Evolutionary conservation across 148 eudicot genomes (phyloP).

Genomic region (Rhododendron molle): DNA sequence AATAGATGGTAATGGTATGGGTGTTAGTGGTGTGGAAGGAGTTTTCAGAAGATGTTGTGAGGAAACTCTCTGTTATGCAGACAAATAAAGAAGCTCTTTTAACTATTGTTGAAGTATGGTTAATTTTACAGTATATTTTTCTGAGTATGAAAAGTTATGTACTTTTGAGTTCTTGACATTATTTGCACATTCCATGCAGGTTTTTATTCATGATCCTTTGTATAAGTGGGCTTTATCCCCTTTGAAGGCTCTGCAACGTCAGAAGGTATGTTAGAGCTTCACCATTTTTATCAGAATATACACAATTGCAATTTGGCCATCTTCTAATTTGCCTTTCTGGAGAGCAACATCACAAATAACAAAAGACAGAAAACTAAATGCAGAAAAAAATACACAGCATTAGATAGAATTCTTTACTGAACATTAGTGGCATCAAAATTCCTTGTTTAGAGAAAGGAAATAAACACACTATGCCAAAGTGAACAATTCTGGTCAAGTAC

Average conservation of each 20-base stretch:
- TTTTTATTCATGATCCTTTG: constrained; percentile 95
- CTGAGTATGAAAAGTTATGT: background rate
- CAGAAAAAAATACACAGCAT: background rate
- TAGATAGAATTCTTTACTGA: background rate
- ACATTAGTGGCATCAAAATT: background rate
- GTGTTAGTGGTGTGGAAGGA: constrained; percentile 95
- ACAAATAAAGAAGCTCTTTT: constrained; percentile 94
- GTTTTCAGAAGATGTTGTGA: constrained; percentile 96
- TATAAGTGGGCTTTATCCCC: constrained; percentile 99
- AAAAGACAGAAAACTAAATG: background rate
- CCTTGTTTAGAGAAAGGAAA: background rate
- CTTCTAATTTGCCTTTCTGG: constrained; percentile 10
- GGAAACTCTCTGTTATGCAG: constrained; percentile 94
- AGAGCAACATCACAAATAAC: background rate
- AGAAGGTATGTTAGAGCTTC: constrained; percentile 51
- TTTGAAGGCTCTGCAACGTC: constrained; percentile 90
- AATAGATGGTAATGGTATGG: constrained; percentile 98
- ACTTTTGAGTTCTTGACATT: background rate
- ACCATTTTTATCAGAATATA: background rate
- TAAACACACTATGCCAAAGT: background rate
- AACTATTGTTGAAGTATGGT: constrained; percentile 82
- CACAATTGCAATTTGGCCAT: background rate
- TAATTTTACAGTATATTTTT: background rate
- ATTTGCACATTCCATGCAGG: constrained; percentile 44
- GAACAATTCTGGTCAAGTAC: background rate